Conservation (phyloP, 2,329 filamentous ascomycete genomes). For the Hymenoscyphus occultus region DNA sequence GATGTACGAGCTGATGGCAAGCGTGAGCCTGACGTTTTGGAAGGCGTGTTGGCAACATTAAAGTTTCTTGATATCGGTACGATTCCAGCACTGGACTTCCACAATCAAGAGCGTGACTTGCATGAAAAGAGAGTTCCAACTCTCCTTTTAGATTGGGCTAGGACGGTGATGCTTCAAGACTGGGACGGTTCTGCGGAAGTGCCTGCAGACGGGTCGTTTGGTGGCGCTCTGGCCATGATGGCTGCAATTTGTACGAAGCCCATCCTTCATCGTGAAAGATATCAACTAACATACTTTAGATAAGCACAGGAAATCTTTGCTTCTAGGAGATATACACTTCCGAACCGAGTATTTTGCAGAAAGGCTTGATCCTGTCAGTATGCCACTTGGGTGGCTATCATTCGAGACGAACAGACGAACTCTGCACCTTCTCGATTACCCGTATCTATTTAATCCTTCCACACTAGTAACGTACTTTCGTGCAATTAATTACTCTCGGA, state of each 20-base stretch:
- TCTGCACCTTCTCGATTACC: constrained; percentile 74
- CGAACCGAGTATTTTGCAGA: constrained; percentile 73
- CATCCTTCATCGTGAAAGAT: background rate
- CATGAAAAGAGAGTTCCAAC: constrained; percentile 57
- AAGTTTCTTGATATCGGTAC: constrained; percentile 41
- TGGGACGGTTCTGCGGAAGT: constrained; percentile 78
- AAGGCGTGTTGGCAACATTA: constrained; percentile 38
- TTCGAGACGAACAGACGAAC: constrained; percentile 59
- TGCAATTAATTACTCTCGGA: constrained; percentile 79
- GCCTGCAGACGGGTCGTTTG: constrained; percentile 66
- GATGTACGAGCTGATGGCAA: constrained; percentile 26
- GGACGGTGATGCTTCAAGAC: constrained; percentile 70
- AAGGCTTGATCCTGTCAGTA: constrained; percentile 68
- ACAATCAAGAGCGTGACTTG: constrained; percentile 48
- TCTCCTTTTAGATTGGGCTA: constrained; percentile 66
- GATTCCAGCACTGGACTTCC: constrained; percentile 44
- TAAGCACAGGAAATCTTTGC: constrained; percentile 58
- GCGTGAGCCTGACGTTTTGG: constrained; percentile 26
- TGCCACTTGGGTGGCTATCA: constrained; percentile 69
- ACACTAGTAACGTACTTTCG: constrained; percentile 81
- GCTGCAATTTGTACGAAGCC: constrained; percentile 63
- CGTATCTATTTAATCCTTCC: constrained; percentile 73
- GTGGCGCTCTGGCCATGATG: constrained; percentile 73
- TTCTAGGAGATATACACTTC: constrained; percentile 68
- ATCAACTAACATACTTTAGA: constrained; percentile 43